Evolutionary conservation across 345 rosid genomes (phyloP).

Genomic region (Trapa bicornis): DNA sequence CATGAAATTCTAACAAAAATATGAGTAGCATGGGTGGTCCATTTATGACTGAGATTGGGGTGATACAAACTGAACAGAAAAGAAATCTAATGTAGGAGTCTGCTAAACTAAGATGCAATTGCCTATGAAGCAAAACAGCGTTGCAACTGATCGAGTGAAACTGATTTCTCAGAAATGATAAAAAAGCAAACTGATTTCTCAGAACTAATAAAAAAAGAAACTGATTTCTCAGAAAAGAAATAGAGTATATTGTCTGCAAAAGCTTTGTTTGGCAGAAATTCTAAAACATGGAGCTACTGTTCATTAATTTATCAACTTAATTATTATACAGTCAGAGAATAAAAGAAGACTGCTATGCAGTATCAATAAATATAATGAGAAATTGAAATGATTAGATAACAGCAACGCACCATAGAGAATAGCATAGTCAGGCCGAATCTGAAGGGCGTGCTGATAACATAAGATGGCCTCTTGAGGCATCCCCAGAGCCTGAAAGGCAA

Average conservation of each 20-base stretch:
- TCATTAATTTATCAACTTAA: neutral
- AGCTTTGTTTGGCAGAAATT: neutral
- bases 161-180: too few species aligned
- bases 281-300: neutral
- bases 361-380: too few species aligned
- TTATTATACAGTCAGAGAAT: neutral
- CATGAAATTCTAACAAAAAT: neutral
- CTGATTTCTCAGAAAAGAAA: neutral
- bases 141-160: too few species aligned
- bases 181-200: too few species aligned
- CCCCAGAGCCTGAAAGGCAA: constrained; percentile 68
- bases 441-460: constrained; percentile 87
- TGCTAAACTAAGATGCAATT: neutral
- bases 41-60: neutral
- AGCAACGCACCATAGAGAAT: constrained; percentile 65
- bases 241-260: neutral
- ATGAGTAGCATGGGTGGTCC: neutral
- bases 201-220: too few species aligned
- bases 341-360: neutral
- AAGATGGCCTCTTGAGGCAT: constrained; percentile 88
- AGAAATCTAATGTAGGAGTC: neutral
- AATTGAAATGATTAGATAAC: neutral
- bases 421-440: constrained; percentile 68
- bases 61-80: neutral
- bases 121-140: neutral